A percentile compares a stretch with the other conserved stretches of the same genome.
phyloP scores from a whole-genome alignment of 352 stramenopile genomes.

The Peronospora belbahrii region DNA sequence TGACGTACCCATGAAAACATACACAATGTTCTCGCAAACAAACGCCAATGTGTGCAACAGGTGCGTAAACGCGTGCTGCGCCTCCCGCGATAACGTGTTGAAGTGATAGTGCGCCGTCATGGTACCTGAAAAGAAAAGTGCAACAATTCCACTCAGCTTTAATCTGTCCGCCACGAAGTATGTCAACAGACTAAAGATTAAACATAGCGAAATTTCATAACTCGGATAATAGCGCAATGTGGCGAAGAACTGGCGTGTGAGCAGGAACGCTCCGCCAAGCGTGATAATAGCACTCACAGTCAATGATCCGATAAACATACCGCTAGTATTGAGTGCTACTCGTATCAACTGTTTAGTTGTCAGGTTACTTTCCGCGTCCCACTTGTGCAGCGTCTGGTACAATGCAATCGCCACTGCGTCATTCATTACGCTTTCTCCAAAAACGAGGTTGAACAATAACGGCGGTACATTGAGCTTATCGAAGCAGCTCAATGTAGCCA shows the following conservation, averaged over 20 bases:
- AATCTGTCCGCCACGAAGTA: conserved; percentile 78
- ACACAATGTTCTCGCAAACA: conserved; percentile 78
- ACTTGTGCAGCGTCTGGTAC: conserved; percentile 90
- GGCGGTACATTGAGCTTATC: conserved; percentile 83
- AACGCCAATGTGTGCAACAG: conserved; percentile 77
- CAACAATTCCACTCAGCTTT: conserved; percentile 88
- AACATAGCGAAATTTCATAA: conserved; percentile 81
- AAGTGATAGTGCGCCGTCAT: conserved; percentile 87
- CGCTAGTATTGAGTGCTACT: conserved; percentile 55
- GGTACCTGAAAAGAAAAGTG: conserved; percentile 89
- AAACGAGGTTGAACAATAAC: conserved; percentile 92
- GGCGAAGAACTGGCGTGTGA: conserved; percentile 66
- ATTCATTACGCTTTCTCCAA: conserved; percentile 93
- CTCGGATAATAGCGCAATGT: conserved; percentile 74
- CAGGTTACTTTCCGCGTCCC: conserved; percentile 66
- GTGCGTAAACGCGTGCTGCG: conserved; percentile 80
- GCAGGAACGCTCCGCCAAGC: conserved; percentile 59
- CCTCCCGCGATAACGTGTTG: conserved; percentile 73
- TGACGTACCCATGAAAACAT: conserved; percentile 83
- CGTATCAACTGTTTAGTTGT: conserved; percentile 51
- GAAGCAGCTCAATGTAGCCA: conserved; percentile 90
- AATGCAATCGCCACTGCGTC: conserved; percentile 91
- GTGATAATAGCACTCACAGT: conserved; percentile 65
- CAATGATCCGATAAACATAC: conserved; percentile 77
- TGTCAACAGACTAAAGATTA: conserved; percentile 82